Base-by-base conservation (phyloP, 177 flowering plant genomes). In the Vitis hybrid region DNA sequence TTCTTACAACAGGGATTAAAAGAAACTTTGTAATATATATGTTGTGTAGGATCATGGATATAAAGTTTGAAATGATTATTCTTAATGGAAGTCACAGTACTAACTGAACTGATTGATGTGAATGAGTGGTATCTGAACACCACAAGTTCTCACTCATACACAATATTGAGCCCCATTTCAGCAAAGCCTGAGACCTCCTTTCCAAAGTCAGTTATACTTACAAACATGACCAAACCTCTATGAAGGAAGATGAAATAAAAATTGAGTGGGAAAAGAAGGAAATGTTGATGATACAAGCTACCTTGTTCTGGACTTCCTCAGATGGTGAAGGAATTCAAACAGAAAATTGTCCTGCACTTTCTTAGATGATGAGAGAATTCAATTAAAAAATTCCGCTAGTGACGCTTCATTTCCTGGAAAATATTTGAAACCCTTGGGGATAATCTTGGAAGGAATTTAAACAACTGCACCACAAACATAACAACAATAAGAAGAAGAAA, bases 391-490 rank as follows among this genome's bases (percentile, higher is more conserved):
- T 40, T 40, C 48, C 49, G 54, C 80, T 85, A 91, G 74, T 92
- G 97, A 16, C 98, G 91, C 82, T 76, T 81, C 95, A 91, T 91
- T 79, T 92, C 95, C 21, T 50, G 82, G 85, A 94, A 85, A 61
- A 94, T 89, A 63, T 75, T 91, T n/a, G 89, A 30, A 69, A 94
- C 97, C 79, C 62, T 87, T 1, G 96, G 97, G 15, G 98, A 92
- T 66, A 94, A 73, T 78, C 91, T 74, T 68, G 97, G 97, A 32
- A 92, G 95, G 81, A 78, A 89, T 72, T 88, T 91, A 75, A 88
- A 94, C 83, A 94, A 49, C 97, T 91, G 90, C 50, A 71, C 50
- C 57, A 76, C 19, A 66, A 63, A 62, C 56, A 72, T 3, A 65
- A 14, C 52, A 49, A 14, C 0, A 10, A 19, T 56, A 56, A 21